Evolutionary conservation across 2,329 filamentous ascomycete species (phyloP).

Genomic region (Sporothrix humicola): DNA sequence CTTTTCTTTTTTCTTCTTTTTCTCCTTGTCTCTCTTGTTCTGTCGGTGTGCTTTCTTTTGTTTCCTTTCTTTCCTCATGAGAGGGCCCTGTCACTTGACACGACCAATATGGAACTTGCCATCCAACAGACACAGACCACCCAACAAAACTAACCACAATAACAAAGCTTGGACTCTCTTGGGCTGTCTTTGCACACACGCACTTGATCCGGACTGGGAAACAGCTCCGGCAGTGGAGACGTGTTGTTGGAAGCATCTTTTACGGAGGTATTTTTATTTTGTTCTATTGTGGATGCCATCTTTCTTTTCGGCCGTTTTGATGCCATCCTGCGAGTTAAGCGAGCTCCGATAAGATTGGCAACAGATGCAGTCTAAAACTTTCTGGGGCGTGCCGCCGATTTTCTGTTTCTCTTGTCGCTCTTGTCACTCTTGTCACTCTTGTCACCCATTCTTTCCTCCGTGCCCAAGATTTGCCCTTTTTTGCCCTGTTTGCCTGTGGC

Average conservation of each 20-base stretch:
- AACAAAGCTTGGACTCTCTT: not conserved
- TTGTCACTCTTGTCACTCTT: too few relatives aligned
- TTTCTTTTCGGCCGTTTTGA: not conserved
- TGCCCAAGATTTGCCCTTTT: not conserved
- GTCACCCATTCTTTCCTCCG: too few relatives aligned
- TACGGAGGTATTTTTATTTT: not conserved
- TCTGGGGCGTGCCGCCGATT: not conserved
- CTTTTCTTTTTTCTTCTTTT: not conserved
- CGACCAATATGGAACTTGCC: not conserved
- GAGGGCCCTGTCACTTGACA: not conserved
- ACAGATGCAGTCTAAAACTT: constrained; percentile 1
- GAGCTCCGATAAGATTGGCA: constrained; percentile 23
- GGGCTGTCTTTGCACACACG: not conserved
- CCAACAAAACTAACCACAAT: not conserved
- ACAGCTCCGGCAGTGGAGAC: constrained; percentile 27
- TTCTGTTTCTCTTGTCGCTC: not conserved
- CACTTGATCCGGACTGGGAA: constrained; percentile 20
- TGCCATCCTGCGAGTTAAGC: constrained; percentile 8
- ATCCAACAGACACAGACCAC: not conserved
- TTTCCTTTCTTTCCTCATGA: too few relatives aligned
- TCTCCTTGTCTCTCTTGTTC: not conserved
- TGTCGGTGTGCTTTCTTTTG: constrained; percentile 5
- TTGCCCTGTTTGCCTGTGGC: not conserved
- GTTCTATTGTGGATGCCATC: not conserved
- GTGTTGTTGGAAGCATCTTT: not conserved